phyloP scores from a whole-genome alignment of 257 asterid genomes.

The Przewalskia tangutica region DNA sequence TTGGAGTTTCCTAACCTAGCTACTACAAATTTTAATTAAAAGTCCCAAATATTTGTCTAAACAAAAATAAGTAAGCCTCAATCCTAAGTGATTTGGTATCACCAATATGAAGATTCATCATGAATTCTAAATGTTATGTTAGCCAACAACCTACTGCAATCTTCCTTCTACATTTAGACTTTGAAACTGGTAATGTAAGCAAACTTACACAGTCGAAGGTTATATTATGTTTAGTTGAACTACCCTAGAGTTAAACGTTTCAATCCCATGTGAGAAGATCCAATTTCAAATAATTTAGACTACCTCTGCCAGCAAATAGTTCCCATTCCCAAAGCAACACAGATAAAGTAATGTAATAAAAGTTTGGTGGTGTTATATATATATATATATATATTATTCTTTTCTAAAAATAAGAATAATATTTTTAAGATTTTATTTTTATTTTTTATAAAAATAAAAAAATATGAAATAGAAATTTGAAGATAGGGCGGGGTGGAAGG shows the following conservation, averaged over 20 bases:
- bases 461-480: too few relatives aligned
- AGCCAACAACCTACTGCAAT: background rate
- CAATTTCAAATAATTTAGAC: background rate
- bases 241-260: too few relatives aligned
- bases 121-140: background rate
- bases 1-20: too few relatives aligned
- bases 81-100: fast-evolving
- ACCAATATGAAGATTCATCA: background rate
- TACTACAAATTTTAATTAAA: background rate
- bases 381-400: too few relatives aligned
- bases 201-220: background rate
- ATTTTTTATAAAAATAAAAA: too few relatives aligned
- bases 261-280: background rate
- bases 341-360: too few relatives aligned
- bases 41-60: background rate
- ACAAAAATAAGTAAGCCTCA: background rate
- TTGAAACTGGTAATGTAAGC: background rate
- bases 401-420: too few relatives aligned
- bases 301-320: background rate
- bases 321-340: background rate
- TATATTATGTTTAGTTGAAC: background rate
- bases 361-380: too few relatives aligned
- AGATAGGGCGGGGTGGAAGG: too few relatives aligned
- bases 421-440: too few relatives aligned
- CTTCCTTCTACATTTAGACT: background rate